Evolutionary conservation across 2,329 filamentous ascomycete species (phyloP), one percentile per base, ranked within the genome.

Genomic region (Cercospora sojina): DNA sequence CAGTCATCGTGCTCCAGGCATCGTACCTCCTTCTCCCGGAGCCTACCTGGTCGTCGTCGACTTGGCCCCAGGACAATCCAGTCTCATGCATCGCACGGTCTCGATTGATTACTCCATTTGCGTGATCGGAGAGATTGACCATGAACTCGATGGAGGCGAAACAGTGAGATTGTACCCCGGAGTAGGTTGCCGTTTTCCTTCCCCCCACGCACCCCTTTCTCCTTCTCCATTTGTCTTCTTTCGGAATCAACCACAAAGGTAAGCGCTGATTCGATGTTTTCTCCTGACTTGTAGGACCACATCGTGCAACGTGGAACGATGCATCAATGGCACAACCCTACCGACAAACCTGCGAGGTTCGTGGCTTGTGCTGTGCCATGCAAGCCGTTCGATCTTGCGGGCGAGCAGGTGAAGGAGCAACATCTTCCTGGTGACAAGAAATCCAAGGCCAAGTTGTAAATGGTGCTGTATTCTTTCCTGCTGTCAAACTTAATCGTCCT

Each of bases 291-390:
- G 12, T 53, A 73, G 71, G 70, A 73, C 43, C 70, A 71, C 35
- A 71, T 73, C 51, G 63, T 70, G 7, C 68, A 73, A 49, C 51
- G 71, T 41, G 70, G 70, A 2, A 73, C 71, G 12, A 69, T 68
- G 61, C 70, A 72, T 64, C 67, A 69, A 4, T 73, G 70, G 70
- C 64, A 31, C 10, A 73, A 72, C 56, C 47, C 71, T 3, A 69
- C 70, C 3, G 67, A 69, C 43, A 67, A 69, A 59, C 71, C 70
- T 2, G 70, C 71, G 8, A 57, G 70, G 23, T 67, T 71, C 59
- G 63, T 73, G 25, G 70, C 70, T 1, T 65, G 56, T 38, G 68
- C 61, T 12, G 51, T 72, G 8, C 69, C 70, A 25, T 73, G 70
- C 49, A 56, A 68, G 20, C 69, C 70, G 3, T 73, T 71, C 43